Evolutionary conservation across 495 filamentous ascomycete species (phyloP), one percentile per base, ranked within the genome.

Genomic region (Penicillium coffeae): DNA sequence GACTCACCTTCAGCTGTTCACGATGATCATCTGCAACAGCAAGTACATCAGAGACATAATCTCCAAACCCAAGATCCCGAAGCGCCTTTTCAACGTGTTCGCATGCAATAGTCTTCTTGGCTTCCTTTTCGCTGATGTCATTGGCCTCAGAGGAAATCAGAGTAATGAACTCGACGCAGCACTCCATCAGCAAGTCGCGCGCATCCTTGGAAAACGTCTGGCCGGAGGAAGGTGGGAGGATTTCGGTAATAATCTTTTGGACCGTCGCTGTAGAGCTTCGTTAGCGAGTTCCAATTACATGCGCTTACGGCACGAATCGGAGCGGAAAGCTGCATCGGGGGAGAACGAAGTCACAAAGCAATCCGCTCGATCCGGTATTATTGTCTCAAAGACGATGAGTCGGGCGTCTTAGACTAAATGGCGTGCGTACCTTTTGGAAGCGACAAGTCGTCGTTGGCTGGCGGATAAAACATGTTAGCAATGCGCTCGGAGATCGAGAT

Each of bases 101-200:
- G 55, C 87, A 90, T 0, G 90, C 91, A 46, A 98, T 98, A 0
- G 93, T 98, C 74, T 98, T 98, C 78, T 98, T 98, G 9, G 90
- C 86, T 53, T 98, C 93, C 59, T 92, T 95, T 69, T 98, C 93
- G 13, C 90, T 89, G 52, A 98, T 98, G 56, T 98, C 93, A 64
- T 98, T 98, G 8, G 93, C 94, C 72, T 98, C 90, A 30, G 88
- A 93, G 19, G 91, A 96, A 46, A 98, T 88, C 46, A 98, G 79
- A 8, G 94, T 96, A 66, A 98, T 96, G 73, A 97, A 98, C 63
- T 98, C 93, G 52, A 97, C 93, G 64, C 94, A 98, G 75, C 92
- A 97, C 69, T 97, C 93, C 70, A 97, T 97, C 36, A 98, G 80
- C 3, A 96, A 75, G 58, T 98, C 93, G 42, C 94, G 83, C 2